These are phyloP conservation scores for Colletotrichum tropicale DNA, from an alignment of 2,329 filamentous ascomycete genomes.

Conservation along the genomic window DNA sequence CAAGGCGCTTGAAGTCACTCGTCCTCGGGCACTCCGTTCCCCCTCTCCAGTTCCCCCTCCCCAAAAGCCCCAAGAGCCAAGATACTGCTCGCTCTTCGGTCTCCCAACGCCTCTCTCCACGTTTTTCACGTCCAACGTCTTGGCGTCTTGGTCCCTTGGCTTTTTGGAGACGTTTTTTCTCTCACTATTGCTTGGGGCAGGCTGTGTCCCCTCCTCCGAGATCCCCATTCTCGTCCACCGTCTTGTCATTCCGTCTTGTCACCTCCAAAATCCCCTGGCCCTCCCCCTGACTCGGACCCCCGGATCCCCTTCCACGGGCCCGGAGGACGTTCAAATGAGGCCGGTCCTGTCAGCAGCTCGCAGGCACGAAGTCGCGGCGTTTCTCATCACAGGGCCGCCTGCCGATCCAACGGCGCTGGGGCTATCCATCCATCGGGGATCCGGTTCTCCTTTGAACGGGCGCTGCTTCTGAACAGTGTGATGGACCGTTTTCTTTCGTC, in stretches of 20 bases:
- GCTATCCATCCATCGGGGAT: background rate
- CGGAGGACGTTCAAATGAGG: constrained; percentile 16
- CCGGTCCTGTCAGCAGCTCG: background rate
- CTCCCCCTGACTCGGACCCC: constrained; percentile 13
- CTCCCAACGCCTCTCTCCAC: background rate
- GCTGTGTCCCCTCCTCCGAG: background rate
- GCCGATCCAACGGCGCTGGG: background rate
- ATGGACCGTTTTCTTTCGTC: background rate
- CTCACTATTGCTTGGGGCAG: background rate
- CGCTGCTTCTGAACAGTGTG: background rate
- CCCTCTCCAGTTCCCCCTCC: background rate
- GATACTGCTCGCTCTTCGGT: background rate
- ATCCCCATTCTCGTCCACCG: background rate
- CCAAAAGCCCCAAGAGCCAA: background rate
- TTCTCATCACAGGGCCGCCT: background rate
- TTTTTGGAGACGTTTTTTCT: background rate
- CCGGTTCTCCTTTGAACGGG: background rate
- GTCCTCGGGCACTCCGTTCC: constrained; percentile 8
- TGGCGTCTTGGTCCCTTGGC: background rate
- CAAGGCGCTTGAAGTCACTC: constrained; percentile 2
- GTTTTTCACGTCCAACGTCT: background rate
- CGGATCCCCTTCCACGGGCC: constrained; percentile 5
- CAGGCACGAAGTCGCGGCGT: background rate
- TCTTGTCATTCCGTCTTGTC: constrained; percentile 8
- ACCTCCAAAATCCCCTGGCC: background rate